These are phyloP conservation scores for Phlyctochytrium arcticum DNA, from an alignment of 192 early-diverging fungal genomes.

Conservation along the genomic window DNA sequence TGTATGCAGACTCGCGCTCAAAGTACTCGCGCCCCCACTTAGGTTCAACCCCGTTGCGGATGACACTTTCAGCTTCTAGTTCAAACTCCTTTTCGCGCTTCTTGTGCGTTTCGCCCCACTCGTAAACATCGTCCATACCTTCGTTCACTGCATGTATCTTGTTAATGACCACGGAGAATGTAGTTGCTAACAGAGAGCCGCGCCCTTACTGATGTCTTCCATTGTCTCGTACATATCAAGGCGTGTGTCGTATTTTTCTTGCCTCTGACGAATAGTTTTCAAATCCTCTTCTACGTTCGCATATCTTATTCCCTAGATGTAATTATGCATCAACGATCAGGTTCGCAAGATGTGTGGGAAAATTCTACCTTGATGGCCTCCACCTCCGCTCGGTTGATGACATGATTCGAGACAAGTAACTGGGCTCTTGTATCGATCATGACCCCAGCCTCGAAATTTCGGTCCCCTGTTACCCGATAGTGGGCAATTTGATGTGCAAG, in stretches of 20 bases:
- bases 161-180: background rate
- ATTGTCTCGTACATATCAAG: constrained; percentile 38
- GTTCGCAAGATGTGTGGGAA: background rate
- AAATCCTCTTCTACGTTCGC: constrained; percentile 31
- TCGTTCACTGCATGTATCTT: constrained; percentile 35
- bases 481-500: constrained; percentile 37
- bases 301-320: constrained; percentile 28
- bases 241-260: constrained; percentile 34
- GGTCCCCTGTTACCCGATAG: constrained; percentile 31
- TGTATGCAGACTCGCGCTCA: constrained; percentile 17
- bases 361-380: constrained; percentile 37
- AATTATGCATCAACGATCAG: background rate
- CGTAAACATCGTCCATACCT: constrained; percentile 47
- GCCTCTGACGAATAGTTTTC: constrained; percentile 22
- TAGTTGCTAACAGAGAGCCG: background rate
- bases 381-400: constrained; percentile 42
- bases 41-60: constrained; percentile 31
- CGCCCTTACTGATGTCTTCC: constrained; percentile 32
- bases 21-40: constrained; percentile 24
- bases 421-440: constrained; percentile 41
- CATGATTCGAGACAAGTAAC: constrained; percentile 41
- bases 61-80: constrained; percentile 31
- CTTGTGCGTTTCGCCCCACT: constrained; percentile 29
- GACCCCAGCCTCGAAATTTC: constrained; percentile 38
- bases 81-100: constrained; percentile 21